phyloP scores from a whole-genome alignment of 768 basidiomycete genomes.

The Pulveroboletus sp. region DNA sequence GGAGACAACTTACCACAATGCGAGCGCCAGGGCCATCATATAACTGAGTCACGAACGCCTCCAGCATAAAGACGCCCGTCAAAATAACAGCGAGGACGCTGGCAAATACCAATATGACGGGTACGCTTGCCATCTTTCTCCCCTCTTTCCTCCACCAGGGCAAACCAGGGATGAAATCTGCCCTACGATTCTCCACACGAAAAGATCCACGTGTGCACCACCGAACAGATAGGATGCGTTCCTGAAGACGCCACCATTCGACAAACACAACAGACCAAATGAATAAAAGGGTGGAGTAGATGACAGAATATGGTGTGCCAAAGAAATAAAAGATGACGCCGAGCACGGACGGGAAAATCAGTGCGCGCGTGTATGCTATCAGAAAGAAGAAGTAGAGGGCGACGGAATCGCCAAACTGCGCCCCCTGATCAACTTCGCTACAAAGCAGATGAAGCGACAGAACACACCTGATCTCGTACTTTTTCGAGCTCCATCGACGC shows the following conservation, averaged over 20 bases:
- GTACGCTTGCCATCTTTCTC: slow-evolving; percentile 64
- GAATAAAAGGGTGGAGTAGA: slow-evolving; percentile 74
- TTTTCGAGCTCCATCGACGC: slow-evolving; percentile 63
- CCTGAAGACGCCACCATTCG: slow-evolving; percentile 89
- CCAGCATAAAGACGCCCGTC: slow-evolving; percentile 81
- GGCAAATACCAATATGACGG: slow-evolving; percentile 73
- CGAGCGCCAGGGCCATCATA: slow-evolving; percentile 86
- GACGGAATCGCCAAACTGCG: slow-evolving; percentile 73
- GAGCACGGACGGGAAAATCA: slow-evolving; percentile 71
- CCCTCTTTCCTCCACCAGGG: slow-evolving; percentile 76
- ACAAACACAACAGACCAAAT: slow-evolving; percentile 86
- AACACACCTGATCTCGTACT: slow-evolving; percentile 69
- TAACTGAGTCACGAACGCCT: slow-evolving; percentile 85
- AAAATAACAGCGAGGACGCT: slow-evolving; percentile 65
- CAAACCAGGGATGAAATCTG: slow-evolving; percentile 52
- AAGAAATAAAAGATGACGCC: slow-evolving; percentile 72
- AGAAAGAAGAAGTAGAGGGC: slow-evolving; percentile 92
- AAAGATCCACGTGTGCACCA: slow-evolving; percentile 81
- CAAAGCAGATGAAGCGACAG: not conserved
- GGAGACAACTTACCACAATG: slow-evolving; percentile 58
- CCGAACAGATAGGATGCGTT: slow-evolving; percentile 76
- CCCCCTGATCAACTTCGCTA: not conserved
- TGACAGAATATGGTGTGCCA: slow-evolving; percentile 67
- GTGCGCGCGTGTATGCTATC: slow-evolving; percentile 75
- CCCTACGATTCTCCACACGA: slow-evolving; percentile 71